phyloP scores from a whole-genome alignment of 257 asterid species.

The Leptodermis oblonga region DNA sequence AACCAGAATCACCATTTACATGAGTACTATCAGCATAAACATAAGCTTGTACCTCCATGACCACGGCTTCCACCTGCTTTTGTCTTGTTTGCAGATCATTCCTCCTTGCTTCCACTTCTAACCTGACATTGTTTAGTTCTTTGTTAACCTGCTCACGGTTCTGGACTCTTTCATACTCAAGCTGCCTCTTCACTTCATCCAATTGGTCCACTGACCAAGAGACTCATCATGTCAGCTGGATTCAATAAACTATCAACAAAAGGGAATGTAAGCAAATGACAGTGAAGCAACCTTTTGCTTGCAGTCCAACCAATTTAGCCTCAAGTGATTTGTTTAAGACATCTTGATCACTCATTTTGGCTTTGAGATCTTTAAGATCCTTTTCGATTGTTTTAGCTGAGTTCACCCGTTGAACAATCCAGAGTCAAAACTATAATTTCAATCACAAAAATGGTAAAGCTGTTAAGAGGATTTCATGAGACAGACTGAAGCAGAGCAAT shows the following conservation, averaged over 20 bases:
- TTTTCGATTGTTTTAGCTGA: conserved; percentile 70
- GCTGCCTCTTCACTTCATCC: conserved; percentile 50
- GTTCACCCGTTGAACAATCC: conserved; percentile 42
- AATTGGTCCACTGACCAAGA: conserved; percentile 52
- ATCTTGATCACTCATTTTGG: conserved; percentile 60
- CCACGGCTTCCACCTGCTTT: conserved; percentile 54
- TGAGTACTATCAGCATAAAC: not conserved
- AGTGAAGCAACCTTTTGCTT: conserved; percentile 49
- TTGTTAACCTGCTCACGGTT: conserved; percentile 39
- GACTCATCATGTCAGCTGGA: conserved; percentile 10
- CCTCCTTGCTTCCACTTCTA: conserved; percentile 59
- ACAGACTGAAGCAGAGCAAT: not conserved
- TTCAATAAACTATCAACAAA: conserved; percentile 7
- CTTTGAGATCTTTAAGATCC: conserved; percentile 67
- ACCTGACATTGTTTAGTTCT: conserved; percentile 57
- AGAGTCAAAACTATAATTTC: not conserved
- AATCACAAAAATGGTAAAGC: not conserved
- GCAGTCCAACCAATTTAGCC: conserved; percentile 57
- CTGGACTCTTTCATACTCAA: conserved; percentile 54
- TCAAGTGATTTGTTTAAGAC: conserved; percentile 63
- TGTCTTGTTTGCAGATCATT: conserved; percentile 46
- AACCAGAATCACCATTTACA: conserved; percentile 9
- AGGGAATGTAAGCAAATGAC: conserved; percentile 18
- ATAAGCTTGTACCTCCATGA: conserved; percentile 50
- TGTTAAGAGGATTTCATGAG: not conserved